Evolutionary conservation across 345 rosid species (phyloP).

Genomic region (Dimocarpus longan): DNA sequence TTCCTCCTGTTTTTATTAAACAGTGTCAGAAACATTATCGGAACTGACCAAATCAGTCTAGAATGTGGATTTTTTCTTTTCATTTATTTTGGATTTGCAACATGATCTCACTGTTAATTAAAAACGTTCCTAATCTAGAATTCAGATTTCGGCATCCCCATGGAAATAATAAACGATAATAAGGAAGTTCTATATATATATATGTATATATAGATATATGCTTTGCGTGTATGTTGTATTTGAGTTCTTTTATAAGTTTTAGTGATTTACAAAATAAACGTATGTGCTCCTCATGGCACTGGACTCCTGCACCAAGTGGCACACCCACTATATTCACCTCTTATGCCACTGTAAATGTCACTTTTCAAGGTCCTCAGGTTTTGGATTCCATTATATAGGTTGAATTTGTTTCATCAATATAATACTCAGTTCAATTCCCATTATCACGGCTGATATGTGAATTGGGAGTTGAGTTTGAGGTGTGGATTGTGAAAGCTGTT

Average conservation of each 20-base stretch:
- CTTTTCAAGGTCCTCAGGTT: neutral
- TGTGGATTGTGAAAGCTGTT: neutral
- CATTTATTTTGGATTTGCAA: neutral
- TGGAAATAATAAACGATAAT: no score
- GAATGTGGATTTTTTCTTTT: neutral
- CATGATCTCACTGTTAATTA: no score
- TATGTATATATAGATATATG: neutral
- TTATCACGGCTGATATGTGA: neutral
- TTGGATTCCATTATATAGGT: neutral
- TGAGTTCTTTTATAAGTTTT: neutral
- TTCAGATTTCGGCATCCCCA: neutral
- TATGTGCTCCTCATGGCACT: neutral
- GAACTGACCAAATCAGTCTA: neutral
- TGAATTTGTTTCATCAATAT: neutral
- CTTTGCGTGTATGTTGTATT: neutral
- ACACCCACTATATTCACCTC: neutral
- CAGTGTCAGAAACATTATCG: no score
- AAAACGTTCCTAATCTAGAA: neutral
- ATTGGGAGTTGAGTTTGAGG: neutral
- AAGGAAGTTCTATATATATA: neutral
- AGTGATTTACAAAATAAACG: neutral
- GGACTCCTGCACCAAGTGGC: neutral
- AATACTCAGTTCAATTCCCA: neutral
- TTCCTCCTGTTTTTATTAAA: no score
- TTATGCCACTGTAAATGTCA: neutral